Percentiles rank a stretch among this genome's conserved stretches.
These are phyloP conservation scores for Dipteronia dyeriana DNA, from an alignment of 345 rosid genomes.

Conservation along the genomic window DNA sequence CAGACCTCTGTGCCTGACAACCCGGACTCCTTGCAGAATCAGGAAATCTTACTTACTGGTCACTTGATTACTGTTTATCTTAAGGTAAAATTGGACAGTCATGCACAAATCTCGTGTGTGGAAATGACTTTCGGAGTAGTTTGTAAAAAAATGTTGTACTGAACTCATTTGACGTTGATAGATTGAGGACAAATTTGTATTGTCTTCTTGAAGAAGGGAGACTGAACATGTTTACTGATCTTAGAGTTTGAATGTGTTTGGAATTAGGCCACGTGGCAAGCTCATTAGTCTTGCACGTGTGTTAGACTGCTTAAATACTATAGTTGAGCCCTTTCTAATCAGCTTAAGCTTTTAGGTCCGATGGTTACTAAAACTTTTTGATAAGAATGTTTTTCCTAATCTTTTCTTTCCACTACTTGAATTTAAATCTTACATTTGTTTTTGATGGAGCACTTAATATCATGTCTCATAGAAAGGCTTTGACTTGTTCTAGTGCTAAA, in stretches of 20 bases:
- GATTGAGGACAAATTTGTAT: neutral
- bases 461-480: neutral
- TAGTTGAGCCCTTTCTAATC: too few species aligned
- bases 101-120: neutral
- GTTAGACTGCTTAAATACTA: too few species aligned
- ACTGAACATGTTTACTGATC: neutral
- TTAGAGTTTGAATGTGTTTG: neutral
- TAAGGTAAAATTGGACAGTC: conserved; percentile 53
- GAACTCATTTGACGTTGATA: neutral
- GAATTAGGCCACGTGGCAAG: too few species aligned
- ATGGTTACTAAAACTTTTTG: too few species aligned
- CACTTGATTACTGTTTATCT: conserved; percentile 85
- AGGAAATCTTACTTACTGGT: conserved; percentile 93
- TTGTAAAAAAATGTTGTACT: neutral
- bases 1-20: conserved; percentile 87
- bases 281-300: too few species aligned
- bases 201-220: neutral
- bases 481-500: neutral
- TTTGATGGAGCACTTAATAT: neutral
- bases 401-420: neutral
- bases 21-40: conserved; percentile 94
- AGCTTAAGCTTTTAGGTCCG: too few species aligned
- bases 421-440: neutral
- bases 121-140: neutral
- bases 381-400: neutral